A percentile compares a stretch with the other conserved stretches of the same genome.
Evolutionary conservation across 805 yeast species (phyloP).

Genomic region (Teunomyces panamensis): DNA sequence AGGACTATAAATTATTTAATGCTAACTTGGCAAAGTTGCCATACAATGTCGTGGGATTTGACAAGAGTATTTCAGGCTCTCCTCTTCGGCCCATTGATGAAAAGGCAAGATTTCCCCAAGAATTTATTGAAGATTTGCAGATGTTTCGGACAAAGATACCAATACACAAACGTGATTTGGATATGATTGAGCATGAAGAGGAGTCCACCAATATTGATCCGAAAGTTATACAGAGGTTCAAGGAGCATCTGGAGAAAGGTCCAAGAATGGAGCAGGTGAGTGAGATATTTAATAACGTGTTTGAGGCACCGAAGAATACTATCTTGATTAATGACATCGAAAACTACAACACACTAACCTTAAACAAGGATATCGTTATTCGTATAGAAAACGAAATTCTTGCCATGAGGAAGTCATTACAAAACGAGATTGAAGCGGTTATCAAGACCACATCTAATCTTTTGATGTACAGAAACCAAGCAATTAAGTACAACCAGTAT

Average conservation of each 20-base stretch:
- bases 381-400: slow-evolving; percentile 27
- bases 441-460: slow-evolving; percentile 20
- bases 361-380: slow-evolving; percentile 16
- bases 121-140: slow-evolving; percentile 37
- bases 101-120: slow-evolving; percentile 33
- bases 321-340: slow-evolving; percentile 26
- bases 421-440: slow-evolving; percentile 27
- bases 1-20: slow-evolving; percentile 28
- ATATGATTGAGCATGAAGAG: slow-evolving; percentile 25
- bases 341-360: slow-evolving; percentile 22
- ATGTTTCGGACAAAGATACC: slow-evolving; percentile 27
- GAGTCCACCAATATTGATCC: slow-evolving; percentile 19
- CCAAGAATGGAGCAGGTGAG: slow-evolving; percentile 7
- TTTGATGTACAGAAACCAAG: slow-evolving; percentile 21
- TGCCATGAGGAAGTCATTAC: slow-evolving; percentile 26
- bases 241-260: neutral
- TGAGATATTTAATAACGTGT: slow-evolving; percentile 16
- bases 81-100: slow-evolving; percentile 26
- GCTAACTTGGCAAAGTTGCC: slow-evolving; percentile 28
- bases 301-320: slow-evolving; percentile 24
- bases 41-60: slow-evolving; percentile 43
- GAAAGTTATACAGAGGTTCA: slow-evolving; percentile 5
- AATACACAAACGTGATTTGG: slow-evolving; percentile 35
- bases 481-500: slow-evolving; percentile 30
- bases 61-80: slow-evolving; percentile 35